Evolutionary conservation across 192 early-diverging fungal species (phyloP), one percentile per base, ranked within the genome.

Genomic region (Diversispora epigaea): DNA sequence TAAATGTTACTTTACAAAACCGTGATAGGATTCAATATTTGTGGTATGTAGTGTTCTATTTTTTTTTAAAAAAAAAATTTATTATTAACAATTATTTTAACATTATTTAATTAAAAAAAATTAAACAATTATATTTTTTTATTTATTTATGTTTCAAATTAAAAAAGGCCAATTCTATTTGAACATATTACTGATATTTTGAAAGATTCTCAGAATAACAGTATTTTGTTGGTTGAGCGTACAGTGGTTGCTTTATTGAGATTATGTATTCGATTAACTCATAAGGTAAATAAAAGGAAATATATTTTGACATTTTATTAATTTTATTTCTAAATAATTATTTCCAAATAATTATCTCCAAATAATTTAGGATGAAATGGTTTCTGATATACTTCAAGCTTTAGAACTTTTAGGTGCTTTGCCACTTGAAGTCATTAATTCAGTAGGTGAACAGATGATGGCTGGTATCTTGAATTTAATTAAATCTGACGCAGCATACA

Each of bases 391-490:
- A 21, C 17, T 88, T 62, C 79, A 86, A 67, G 78, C 81, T 66
- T 77, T 93, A 63, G 77, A 88, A 39, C 57, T 86, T 3, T 76
- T 93, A 44, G 81, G 78, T 9, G 77, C 81, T 25, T 79, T 92
- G 56, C 88, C 90, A 19, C 81, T 80, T 19, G 86, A 89, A 50
- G 79, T 89, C 8, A 83, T 89, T 10, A 86, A 85, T 45, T 79
- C 83, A n/a, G 87, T 93, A 19, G 89, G 87, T 2, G 92, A 92
- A 72, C 92, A 91, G 74, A 84, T 90, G 79, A 91, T 90, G 88
- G 88, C 92, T 3, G 93, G 93, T 45, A 82, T 95, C 12, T 76
- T 89, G 54, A 86, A 83, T 62, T 70, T 93, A 3, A 75, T 91
- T 44, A 89, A 91, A 77, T 80, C 86, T 1, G 88, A 91, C 25